Base-by-base conservation (phyloP, 1,139 yeast species). In the Zygoascus hellenicus region DNA sequence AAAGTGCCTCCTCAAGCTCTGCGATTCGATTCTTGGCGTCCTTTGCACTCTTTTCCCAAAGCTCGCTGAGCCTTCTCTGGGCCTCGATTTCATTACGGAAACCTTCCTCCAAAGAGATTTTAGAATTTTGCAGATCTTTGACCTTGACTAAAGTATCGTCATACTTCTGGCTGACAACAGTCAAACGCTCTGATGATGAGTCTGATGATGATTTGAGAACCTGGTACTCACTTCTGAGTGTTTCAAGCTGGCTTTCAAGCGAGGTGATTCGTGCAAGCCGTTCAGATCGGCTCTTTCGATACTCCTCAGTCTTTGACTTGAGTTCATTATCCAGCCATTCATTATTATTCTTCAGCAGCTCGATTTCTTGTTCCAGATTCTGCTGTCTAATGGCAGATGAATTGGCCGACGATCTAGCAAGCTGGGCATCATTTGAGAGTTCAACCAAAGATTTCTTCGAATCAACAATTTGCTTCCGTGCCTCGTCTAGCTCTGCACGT, bases 41-140 rank as follows among this genome's bases (percentile, higher is more conserved):
- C 26, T 57, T 54, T 2, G 69, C 62, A 5, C 80, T 68, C 34
- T 71, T 77, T 47, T 82, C 80, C 52, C 87, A 71, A 15, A 85
- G 69, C 41, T 76, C 79, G 2, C 80, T 71, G 35, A 82, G 65
- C 43, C 86, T 79, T 50, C 81, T 81, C 61, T 83, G 88, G 34
- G 78, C 67, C 2, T 78, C 66, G 59, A 84, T 69, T 58, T 87
- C 95, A 46, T 75, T 76, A 38, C 79, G 65, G 56, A 78, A 80
- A 38, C 76, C 79, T 29, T 78, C 77, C 52, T 77, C 79, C 19
- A 72, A 71, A 7, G 69, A 57, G 1, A 76, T 65, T 6, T 73
- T 60, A 42, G 74, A 70, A 49, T 74, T 78, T 43, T 76, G 79
- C 14, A 80, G 59, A 17, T 72, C 70, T 47, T 76, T 76, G 16